A percentile compares a stretch with the other conserved stretches of the same genome.
These are phyloP conservation scores for Grigorovia jiainica DNA, from an alignment of 805 yeast genomes.

Conservation along the genomic window DNA sequence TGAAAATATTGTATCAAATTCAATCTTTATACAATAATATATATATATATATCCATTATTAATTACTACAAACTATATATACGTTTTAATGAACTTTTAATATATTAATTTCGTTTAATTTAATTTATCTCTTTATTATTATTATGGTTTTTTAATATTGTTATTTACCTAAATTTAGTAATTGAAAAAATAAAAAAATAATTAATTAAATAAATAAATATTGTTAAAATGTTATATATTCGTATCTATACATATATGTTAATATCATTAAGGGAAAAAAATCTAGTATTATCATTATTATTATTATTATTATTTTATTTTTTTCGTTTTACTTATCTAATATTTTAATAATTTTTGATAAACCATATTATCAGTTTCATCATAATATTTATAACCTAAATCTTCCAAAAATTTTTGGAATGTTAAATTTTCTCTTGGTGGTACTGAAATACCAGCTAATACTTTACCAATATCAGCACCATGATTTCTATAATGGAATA, in stretches of 20 bases:
- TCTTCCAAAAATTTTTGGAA: constrained; percentile 60
- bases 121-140: not conserved
- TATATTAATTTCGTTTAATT: not conserved
- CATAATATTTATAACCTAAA: constrained; percentile 67
- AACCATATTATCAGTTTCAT: constrained; percentile 81
- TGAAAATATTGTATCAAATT: not conserved
- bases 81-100: not conserved
- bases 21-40: not conserved
- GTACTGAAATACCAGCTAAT: constrained; percentile 81
- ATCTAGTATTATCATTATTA: not conserved
- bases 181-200: too few relatives aligned
- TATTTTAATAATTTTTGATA: constrained; percentile 64
- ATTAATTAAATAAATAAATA: too few relatives aligned
- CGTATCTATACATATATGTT: too few relatives aligned
- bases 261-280: not conserved
- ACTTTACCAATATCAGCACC: constrained; percentile 94
- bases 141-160: not conserved
- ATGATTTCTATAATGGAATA: constrained; percentile 94
- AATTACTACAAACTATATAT: not conserved
- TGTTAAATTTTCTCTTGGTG: constrained; percentile 53
- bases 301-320: too few relatives aligned
- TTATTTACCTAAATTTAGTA: not conserved
- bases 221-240: too few relatives aligned
- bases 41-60: too few relatives aligned
- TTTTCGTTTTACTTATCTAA: too few relatives aligned